Base-by-base conservation (phyloP, 352 stramenopile genomes). In the Peronosclerospora sorghi region DNA sequence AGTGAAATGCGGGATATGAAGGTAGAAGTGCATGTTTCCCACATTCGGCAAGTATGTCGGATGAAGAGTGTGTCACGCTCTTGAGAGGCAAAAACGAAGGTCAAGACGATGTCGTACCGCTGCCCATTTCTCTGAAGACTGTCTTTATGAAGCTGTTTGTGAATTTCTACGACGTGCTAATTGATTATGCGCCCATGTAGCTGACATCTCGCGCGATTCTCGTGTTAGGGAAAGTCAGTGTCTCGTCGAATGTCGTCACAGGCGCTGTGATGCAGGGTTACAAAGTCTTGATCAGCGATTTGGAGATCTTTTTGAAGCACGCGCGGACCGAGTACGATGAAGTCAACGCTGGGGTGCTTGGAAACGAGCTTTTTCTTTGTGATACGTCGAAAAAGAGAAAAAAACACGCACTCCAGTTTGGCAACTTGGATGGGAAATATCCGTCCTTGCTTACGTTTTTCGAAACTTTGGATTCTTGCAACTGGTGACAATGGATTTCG, bases 1-100 rank as follows among this genome's bases (percentile, higher is more conserved):
- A 81, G 89, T 53, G 78, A 86, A 32, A 93, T 93, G 81, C 65
- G 81, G 0, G 81, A 93, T 35, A 91, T 89, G 65, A 89, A 86
- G 48, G 70, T 89, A 1, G 78, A 89, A 24, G 49, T 93, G n/a
- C 76, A 93, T 26, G 59, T 89, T 21, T 93, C 81, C 26, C 77
- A 93, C 42, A 93, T 43, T 88, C 78, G 0, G 72, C 74, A 6
- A 74, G 50, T 40, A 84, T 81, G 48, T 73, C 56, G 8, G 42
- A 62, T 28, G 69, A 72, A 7, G 77, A 87, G 21, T 70, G 65
- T 32, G 45, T 53, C 2, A 62, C 71, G 23, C 40, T 88, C 10
- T 55, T 62, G n/a, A n/a, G n/a, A n/a, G n/a, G n/a, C n/a, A n/a
- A n/a, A 21, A 51, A 68, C 46, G 58, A 45, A 42, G 54, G 48